phyloP scores from a whole-genome alignment of 2,329 filamentous ascomycete genomes.

The Xylaria sp. region DNA sequence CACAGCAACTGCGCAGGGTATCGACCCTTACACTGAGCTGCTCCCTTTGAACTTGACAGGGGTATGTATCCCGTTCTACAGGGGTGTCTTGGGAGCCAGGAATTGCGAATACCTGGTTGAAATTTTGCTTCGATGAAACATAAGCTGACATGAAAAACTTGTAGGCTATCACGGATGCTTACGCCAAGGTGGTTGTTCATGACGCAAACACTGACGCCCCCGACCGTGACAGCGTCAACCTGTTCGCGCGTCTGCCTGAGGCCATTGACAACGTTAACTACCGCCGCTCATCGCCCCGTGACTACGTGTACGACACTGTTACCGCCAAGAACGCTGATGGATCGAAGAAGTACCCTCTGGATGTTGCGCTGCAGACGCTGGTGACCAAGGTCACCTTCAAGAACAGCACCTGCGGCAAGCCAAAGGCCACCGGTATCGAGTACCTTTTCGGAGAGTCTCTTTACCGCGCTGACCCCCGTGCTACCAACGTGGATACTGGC shows the following conservation, averaged over 20 bases:
- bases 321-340: conserved; percentile 54
- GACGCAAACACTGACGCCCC: conserved; percentile 28
- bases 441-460: conserved; percentile 34
- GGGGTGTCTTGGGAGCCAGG: not conserved
- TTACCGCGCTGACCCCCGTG: conserved; percentile 33
- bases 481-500: conserved; percentile 14
- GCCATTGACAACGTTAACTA: conserved; percentile 55
- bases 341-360: conserved; percentile 53
- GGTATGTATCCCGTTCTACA: not conserved
- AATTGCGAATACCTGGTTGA: not conserved
- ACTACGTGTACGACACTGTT: conserved; percentile 58
- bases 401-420: conserved; percentile 49
- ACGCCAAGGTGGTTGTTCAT: not conserved
- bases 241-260: conserved; percentile 58
- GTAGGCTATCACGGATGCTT: conserved; percentile 16
- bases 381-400: conserved; percentile 56
- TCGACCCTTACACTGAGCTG: conserved; percentile 27
- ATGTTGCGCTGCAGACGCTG: conserved; percentile 51
- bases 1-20: not conserved
- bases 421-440: conserved; percentile 32
- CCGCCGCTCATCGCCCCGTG: conserved; percentile 61
- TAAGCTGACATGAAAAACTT: not conserved
- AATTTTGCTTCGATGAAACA: not conserved
- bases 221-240: conserved; percentile 19
- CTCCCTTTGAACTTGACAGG: conserved; percentile 27